Evolutionary conservation across 169 alveolate genomes (phyloP).

Genomic region (Plasmodium fragile): DNA sequence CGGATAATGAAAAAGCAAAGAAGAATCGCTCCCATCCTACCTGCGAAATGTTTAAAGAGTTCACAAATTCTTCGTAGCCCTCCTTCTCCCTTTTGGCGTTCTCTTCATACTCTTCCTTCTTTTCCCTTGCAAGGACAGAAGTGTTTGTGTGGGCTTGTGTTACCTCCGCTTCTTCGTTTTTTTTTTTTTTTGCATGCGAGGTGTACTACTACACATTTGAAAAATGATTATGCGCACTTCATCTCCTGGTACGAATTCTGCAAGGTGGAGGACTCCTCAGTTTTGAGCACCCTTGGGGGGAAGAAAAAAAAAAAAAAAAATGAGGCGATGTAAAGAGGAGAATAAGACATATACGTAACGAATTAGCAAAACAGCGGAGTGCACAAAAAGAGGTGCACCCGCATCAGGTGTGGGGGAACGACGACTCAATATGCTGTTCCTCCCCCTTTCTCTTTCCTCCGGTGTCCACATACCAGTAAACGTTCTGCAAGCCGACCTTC

Average conservation of each 20-base stretch:
- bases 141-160: not conserved
- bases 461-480: slow-evolving; percentile 70
- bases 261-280: slow-evolving; percentile 72
- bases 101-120: slow-evolving; percentile 32
- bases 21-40: not conserved
- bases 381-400: not conserved
- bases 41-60: slow-evolving; percentile 26
- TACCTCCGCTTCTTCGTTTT: not conserved
- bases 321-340: not conserved
- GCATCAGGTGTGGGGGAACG: not conserved
- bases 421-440: no score
- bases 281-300: slow-evolving; percentile 61
- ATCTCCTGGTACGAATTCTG: slow-evolving; percentile 49
- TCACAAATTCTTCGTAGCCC: slow-evolving; percentile 5
- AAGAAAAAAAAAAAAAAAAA: not conserved
- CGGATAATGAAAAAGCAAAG: not conserved
- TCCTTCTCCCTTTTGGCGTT: slow-evolving; percentile 8
- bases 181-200: not conserved
- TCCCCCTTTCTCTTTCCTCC: no score
- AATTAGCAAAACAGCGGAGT: slow-evolving; percentile 1
- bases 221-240: slow-evolving; percentile 1
- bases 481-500: slow-evolving; percentile 70
- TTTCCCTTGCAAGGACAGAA: slow-evolving; percentile 6
- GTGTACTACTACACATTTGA: not conserved
- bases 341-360: not conserved